Base-by-base conservation (phyloP, 768 basidiomycete species). In the Rhizopogon vulgaris region DNA sequence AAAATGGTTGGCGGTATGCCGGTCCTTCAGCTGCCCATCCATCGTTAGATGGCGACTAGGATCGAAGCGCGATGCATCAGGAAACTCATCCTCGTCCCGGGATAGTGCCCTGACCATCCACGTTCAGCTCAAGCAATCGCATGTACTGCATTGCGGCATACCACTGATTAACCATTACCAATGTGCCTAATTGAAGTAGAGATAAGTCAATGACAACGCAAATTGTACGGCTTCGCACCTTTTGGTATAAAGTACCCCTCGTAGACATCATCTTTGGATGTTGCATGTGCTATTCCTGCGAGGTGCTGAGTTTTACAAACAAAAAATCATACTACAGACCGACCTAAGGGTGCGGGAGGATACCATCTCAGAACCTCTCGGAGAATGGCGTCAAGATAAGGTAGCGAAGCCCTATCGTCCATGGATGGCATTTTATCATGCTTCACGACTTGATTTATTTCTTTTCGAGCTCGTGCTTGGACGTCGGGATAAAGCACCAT, bases 211-310 rank as follows among this genome's bases (percentile, higher is more conserved):
- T 15, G 32, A 14, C n/a, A 18, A 24, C 22, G 9, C 28, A 30
- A 30, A 8, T 30, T 3, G 10, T 30, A 30, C 28, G 9, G 10
- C 28, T 10, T 30, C 6, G 28, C 7, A 30, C 28, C 28, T 30
- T 30, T 30, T 7, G 28, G 28, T 10, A 30, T 30, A 10, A 30
- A 30, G 49, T 77, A 77, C 14, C 72, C 70, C 32, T 64, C 58
- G 51, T 74, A 75, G 9, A 63, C 43, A 40, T 74, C 74, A 53
- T 73, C 71, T 42, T 62, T 53, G 0, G 71, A 72, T 14, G 58
- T 27, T 5, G 41, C 27, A 41, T 65, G 66, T 5, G 64, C 56
- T 17, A 65, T 38, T 15, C 58, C 62, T 54, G 43, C 4, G 7
- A 8, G 1, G 9, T 7, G 11, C n/a, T 43, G 6, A 52, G 22